Percentiles rank a stretch among this genome's conserved stretches.
These are phyloP conservation scores for Penicillium pulvis DNA, from an alignment of 495 filamentous ascomycete genomes.

Conservation along the genomic window DNA sequence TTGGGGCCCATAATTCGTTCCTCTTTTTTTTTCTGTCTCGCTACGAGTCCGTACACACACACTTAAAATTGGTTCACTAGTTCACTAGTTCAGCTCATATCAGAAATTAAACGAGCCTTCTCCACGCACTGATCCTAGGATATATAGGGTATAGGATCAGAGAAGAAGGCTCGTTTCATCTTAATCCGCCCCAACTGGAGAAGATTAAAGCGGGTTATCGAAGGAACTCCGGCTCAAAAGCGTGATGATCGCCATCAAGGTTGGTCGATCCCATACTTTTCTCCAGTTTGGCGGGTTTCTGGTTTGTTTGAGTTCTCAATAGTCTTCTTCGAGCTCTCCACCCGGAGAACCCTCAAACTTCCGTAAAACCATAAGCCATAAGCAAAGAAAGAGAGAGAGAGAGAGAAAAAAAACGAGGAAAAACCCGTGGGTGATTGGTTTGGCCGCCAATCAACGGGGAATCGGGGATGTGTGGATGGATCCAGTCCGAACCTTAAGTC, in stretches of 20 bases:
- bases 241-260: conserved; percentile 31
- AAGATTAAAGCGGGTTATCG: conserved; percentile 3
- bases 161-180: conserved; percentile 26
- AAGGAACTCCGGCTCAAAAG: conserved; percentile 13
- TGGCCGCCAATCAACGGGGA: neutral
- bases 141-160: conserved; percentile 14
- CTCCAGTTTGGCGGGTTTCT: conserved; percentile 16
- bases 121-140: conserved; percentile 14
- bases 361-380: neutral
- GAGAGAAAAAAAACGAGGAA: neutral
- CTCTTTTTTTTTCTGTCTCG: too few relatives aligned
- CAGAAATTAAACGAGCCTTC: neutral
- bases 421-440: neutral
- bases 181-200: neutral
- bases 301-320: conserved; percentile 15
- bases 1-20: too few relatives aligned
- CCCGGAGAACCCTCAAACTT: neutral
- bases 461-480: neutral
- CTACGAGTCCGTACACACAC: too few relatives aligned
- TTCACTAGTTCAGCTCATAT: neutral
- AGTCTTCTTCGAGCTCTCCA: neutral
- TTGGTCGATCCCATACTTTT: conserved; percentile 29
- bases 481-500: conserved; percentile 9
- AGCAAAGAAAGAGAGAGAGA: neutral
- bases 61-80: neutral